Evolutionary conservation across 306 rosid genomes (phyloP).

Genomic region (Castanopsis chinensis): DNA sequence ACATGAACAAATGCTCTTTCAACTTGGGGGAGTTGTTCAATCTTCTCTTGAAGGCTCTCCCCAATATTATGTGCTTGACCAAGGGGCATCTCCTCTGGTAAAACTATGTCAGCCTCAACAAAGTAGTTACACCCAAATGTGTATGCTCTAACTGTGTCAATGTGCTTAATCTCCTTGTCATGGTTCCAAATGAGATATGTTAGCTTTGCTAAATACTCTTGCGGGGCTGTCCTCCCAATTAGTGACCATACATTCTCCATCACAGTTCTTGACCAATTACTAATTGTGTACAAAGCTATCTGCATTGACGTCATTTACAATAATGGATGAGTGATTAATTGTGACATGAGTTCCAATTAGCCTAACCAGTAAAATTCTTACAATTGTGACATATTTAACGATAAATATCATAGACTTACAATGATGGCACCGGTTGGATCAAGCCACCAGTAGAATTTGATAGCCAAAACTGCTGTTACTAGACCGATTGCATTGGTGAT

Average conservation of each 20-base stretch:
- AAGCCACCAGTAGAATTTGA: constrained; percentile 86
- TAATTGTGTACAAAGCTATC: constrained; percentile 84
- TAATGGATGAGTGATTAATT: background rate
- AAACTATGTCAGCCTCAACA: constrained; percentile 82
- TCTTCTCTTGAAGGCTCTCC: constrained; percentile 85
- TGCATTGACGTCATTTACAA: constrained; percentile 10
- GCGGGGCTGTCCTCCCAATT: constrained; percentile 80
- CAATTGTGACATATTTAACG: too few species aligned
- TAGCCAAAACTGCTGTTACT: constrained; percentile 70
- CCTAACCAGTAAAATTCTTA: too few species aligned
- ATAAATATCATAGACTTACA: constrained; percentile 28
- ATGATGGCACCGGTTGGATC: constrained; percentile 81
- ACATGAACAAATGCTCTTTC: constrained; percentile 94
- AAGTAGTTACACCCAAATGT: constrained; percentile 77
- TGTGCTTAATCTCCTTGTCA: constrained; percentile 64
- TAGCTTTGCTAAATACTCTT: constrained; percentile 76
- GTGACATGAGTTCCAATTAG: too few species aligned
- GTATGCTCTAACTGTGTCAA: constrained; percentile 78
- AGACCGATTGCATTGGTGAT: constrained; percentile 79
- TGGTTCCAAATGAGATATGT: constrained; percentile 89
- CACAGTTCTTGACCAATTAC: constrained; percentile 84
- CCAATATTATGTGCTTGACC: constrained; percentile 79
- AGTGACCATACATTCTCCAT: constrained; percentile 88
- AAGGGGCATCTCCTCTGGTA: constrained; percentile 61
- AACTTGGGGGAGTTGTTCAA: constrained; percentile 69